These are phyloP conservation scores for Hibiscus syriacus DNA, from an alignment of 345 rosid genomes.

Conservation along the genomic window DNA sequence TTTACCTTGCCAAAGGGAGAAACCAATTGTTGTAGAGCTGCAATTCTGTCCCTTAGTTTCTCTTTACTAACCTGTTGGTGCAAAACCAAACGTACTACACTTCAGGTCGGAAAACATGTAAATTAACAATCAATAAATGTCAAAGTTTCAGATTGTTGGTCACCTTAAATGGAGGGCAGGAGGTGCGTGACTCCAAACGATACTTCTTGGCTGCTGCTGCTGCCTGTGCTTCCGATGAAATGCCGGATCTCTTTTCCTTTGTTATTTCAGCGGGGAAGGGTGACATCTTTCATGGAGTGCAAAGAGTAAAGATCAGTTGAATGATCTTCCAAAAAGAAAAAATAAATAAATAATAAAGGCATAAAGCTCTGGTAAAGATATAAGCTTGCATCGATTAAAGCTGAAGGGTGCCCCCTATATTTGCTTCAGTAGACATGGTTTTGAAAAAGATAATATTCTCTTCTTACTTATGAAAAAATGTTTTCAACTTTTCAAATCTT, in stretches of 20 bases:
- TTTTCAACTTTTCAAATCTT: slow-evolving; percentile 14
- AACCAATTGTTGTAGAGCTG: slow-evolving; percentile 86
- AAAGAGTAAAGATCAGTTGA: slow-evolving; percentile 14
- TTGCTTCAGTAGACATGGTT: slow-evolving; percentile 14
- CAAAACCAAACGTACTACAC: not conserved
- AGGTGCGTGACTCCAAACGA: slow-evolving; percentile 55
- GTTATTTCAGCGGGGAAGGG: slow-evolving; percentile 24
- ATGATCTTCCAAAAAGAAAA: slow-evolving; percentile 16
- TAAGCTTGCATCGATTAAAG: slow-evolving; percentile 28
- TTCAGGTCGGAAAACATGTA: not conserved
- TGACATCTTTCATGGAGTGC: slow-evolving; percentile 21
- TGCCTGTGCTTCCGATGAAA: slow-evolving; percentile 40
- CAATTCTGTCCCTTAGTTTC: slow-evolving; percentile 88
- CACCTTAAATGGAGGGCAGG: slow-evolving; percentile 91
- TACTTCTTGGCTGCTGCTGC: slow-evolving; percentile 60
- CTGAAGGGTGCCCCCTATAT: slow-evolving; percentile 18
- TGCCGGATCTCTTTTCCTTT: slow-evolving; percentile 55
- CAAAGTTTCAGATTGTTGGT: not conserved
- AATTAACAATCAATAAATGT: not conserved
- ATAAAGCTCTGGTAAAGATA: slow-evolving; percentile 23
- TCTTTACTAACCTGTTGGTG: slow-evolving; percentile 73
- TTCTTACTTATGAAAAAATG: slow-evolving; percentile 15
- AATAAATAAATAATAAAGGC: slow-evolving; percentile 7
- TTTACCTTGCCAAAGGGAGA: slow-evolving; percentile 97
- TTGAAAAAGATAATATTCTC: slow-evolving; percentile 7